These are phyloP conservation scores for Talaromyces sp. DNA, from an alignment of 2,329 filamentous ascomycete species.

Conservation along the genomic window DNA sequence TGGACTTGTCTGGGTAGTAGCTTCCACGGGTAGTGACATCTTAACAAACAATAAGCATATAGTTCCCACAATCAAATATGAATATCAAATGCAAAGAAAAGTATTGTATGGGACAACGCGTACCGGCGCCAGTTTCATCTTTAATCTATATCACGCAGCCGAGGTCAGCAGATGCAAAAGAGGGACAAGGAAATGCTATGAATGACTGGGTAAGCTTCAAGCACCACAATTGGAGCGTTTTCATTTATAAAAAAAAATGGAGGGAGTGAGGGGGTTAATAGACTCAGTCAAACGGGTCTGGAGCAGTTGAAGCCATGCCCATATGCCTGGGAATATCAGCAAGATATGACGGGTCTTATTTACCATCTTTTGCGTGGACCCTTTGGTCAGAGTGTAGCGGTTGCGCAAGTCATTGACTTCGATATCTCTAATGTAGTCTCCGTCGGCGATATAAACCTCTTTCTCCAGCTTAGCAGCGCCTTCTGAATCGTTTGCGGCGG, in stretches of 20 bases:
- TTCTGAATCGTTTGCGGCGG: conserved; percentile 52
- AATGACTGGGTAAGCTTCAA: conserved; percentile 65
- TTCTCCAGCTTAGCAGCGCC: conserved; percentile 62
- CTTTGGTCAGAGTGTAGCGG: conserved; percentile 94
- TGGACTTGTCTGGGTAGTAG: conserved; percentile 95
- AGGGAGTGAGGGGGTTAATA: conserved; percentile 21
- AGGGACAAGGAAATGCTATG: conserved; percentile 58
- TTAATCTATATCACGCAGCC: conserved; percentile 92
- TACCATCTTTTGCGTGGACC: conserved; percentile 99
- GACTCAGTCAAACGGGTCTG: conserved; percentile 14
- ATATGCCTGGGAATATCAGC: conserved; percentile 59
- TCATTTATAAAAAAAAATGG: conserved; percentile 8
- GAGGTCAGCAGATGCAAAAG: conserved; percentile 93
- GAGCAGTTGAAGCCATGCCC: conserved; percentile 27
- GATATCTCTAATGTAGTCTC: conserved; percentile 97
- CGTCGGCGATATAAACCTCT: conserved; percentile 91
- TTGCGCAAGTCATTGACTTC: conserved; percentile 98
- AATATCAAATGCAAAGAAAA: conserved; percentile 15
- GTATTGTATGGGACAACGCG: conserved; percentile 51
- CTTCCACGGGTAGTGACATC: conserved; percentile 98
- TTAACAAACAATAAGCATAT: conserved; percentile 63
- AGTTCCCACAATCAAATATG: conserved; percentile 42
- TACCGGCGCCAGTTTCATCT: conserved; percentile 99
- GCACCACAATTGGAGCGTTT: conserved; percentile 49
- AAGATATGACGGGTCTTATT: conserved; percentile 66